phyloP scores from a whole-genome alignment of 768 basidiomycete genomes.

The Daedalea quercina region DNA sequence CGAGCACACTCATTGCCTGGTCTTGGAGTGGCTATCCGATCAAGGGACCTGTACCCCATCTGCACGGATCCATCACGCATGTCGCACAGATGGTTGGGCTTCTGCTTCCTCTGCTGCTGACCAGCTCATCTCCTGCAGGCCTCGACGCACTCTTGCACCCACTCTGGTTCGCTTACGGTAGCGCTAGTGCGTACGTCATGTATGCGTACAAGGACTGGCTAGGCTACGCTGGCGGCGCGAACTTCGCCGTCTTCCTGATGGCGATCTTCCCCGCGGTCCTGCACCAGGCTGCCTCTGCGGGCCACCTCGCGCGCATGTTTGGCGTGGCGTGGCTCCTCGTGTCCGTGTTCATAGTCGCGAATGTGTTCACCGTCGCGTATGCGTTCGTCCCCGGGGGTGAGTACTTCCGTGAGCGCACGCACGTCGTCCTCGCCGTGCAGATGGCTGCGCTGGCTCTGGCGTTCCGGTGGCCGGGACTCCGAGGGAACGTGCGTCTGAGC shows the following conservation, averaged over 20 bases:
- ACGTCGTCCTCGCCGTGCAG: constrained; percentile 54
- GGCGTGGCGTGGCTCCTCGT: constrained; percentile 55
- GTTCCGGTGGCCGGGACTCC: constrained; percentile 33
- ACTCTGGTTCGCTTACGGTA: constrained; percentile 48
- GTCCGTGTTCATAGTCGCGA: constrained; percentile 56
- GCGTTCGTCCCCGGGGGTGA: constrained; percentile 82
- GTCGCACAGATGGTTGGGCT: constrained; percentile 55
- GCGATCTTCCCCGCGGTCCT: constrained; percentile 53
- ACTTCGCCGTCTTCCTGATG: constrained; percentile 56
- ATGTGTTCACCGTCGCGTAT: constrained; percentile 83
- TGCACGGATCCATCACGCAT: constrained; percentile 66
- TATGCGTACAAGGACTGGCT: constrained; percentile 59
- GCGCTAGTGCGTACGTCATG: constrained; percentile 45
- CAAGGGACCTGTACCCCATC: constrained; percentile 65
- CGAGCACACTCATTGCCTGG: constrained; percentile 78
- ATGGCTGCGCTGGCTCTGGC: constrained; percentile 41
- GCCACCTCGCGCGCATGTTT: constrained; percentile 38
- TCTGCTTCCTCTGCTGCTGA: constrained; percentile 30
- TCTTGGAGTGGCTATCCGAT: constrained; percentile 85
- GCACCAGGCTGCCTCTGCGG: constrained; percentile 34
- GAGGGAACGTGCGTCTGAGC: neutral
- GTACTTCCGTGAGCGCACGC: constrained; percentile 71
- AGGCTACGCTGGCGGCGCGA: constrained; percentile 65
- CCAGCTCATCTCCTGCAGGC: constrained; percentile 8
- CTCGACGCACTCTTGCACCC: constrained; percentile 33